A percentile compares a stretch with the other conserved stretches of the same genome.
Conservation (phyloP, 225 moss, liverwort and hornwort species). For the Pseudisothecium myosuroides region DNA sequence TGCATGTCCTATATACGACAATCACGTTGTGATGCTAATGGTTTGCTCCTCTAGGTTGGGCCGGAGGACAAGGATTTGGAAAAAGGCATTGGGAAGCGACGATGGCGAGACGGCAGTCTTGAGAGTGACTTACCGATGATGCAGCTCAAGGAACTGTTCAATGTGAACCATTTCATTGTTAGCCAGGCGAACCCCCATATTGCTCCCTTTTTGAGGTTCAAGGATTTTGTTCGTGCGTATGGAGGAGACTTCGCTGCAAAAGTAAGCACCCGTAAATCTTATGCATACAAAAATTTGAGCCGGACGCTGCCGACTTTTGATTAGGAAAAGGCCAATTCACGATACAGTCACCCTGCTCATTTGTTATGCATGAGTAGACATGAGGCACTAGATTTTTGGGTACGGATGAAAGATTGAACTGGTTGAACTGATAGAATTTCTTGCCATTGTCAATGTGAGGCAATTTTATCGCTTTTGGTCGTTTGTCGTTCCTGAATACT, state of each 20-base stretch:
- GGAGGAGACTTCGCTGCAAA: constrained; percentile 96
- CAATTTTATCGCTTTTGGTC: background rate
- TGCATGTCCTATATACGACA: background rate
- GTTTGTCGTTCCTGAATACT: background rate
- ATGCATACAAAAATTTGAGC: background rate
- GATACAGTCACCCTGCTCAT: background rate
- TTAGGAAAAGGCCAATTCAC: background rate
- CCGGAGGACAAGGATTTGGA: constrained; percentile 67
- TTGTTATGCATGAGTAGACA: background rate
- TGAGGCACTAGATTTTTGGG: background rate
- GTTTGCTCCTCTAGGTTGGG: constrained; percentile 30
- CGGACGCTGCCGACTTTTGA: background rate
- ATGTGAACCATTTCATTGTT: constrained; percentile 98
- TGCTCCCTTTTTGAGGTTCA: constrained; percentile 80
- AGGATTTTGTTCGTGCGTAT: constrained; percentile 76
- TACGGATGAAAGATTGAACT: background rate
- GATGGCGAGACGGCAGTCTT: constrained; percentile 94
- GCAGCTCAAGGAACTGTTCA: constrained; percentile 94
- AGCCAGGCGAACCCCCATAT: constrained; percentile 99
- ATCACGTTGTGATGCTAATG: background rate
- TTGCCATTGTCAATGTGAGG: background rate
- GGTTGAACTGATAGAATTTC: background rate
- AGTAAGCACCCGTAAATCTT: constrained; percentile 25
- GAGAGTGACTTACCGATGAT: constrained; percentile 99
- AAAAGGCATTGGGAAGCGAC: constrained; percentile 61